These are phyloP conservation scores for Hypoxylon intermedium DNA, from an alignment of 495 filamentous ascomycete species.

Conservation along the genomic window DNA sequence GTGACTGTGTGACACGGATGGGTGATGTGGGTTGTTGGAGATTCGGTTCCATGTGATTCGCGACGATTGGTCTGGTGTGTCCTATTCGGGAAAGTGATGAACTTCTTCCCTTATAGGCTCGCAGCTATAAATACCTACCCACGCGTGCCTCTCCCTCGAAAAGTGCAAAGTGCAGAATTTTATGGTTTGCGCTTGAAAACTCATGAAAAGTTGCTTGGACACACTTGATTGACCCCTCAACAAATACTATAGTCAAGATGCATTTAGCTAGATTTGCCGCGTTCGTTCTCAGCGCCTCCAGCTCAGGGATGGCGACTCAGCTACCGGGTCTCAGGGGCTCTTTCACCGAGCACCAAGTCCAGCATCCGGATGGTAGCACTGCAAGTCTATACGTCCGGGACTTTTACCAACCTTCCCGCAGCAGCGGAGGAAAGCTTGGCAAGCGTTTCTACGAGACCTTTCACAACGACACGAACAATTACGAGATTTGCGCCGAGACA, in stretches of 20 bases:
- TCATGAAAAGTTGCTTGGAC: background rate
- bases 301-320: background rate
- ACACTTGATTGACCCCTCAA: background rate
- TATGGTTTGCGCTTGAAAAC: background rate
- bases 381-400: slow-evolving; percentile 9
- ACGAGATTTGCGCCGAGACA: slow-evolving; percentile 34
- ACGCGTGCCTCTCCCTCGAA: background rate
- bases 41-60: slow-evolving; percentile 16
- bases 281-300: background rate
- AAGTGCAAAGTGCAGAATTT: too few relatives aligned
- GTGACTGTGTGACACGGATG: slow-evolving; percentile 12
- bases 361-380: slow-evolving; percentile 16
- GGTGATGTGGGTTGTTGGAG: slow-evolving; percentile 14
- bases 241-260: slow-evolving; percentile 2
- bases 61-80: slow-evolving; percentile 6
- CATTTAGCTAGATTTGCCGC: background rate
- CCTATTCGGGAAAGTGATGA: slow-evolving; percentile 19
- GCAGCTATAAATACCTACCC: background rate
- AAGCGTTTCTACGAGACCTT: slow-evolving; percentile 27
- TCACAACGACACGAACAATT: slow-evolving; percentile 6
- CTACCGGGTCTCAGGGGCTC: slow-evolving; percentile 2
- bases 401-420: slow-evolving; percentile 1
- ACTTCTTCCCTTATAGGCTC: too few relatives aligned
- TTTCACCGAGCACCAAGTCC: slow-evolving; percentile 8
- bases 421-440: background rate